Conservation (phyloP, 495 filamentous ascomycete genomes). For the Trypethelium eluteriae region DNA sequence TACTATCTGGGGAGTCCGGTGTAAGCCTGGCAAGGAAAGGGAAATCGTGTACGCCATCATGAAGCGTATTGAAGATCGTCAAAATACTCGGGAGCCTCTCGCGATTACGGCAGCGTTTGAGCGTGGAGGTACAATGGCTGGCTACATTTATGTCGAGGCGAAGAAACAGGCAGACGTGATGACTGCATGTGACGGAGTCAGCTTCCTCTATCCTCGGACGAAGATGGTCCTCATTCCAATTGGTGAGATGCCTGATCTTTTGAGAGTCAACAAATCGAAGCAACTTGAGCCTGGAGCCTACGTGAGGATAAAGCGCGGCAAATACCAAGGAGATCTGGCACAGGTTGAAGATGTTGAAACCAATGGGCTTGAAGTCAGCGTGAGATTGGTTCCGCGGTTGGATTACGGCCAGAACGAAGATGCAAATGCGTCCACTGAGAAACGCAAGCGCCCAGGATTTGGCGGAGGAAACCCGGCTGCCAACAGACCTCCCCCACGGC, state of each 20-base stretch:
- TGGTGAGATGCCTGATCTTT: conserved; percentile 92
- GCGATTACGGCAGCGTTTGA: conserved; percentile 85
- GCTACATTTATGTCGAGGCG: conserved; percentile 93
- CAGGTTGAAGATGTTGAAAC: conserved; percentile 89
- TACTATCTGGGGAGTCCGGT: conserved; percentile 88
- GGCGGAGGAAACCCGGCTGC: conserved; percentile 36
- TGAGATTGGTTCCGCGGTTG: conserved; percentile 79
- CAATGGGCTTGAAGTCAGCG: conserved; percentile 80
- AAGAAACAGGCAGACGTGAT: conserved; percentile 77
- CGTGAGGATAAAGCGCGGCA: conserved; percentile 78
- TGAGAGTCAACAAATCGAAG: conserved; percentile 79
- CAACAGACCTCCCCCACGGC: conserved; percentile 70
- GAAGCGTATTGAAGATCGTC: conserved; percentile 74
- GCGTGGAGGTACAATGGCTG: conserved; percentile 76
- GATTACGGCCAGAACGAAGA: conserved; percentile 90
- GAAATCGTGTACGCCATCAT: conserved; percentile 80
- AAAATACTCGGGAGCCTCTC: conserved; percentile 64
- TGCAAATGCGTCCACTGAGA: conserved; percentile 50
- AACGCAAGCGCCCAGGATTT: conserved; percentile 67
- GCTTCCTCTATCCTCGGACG: conserved; percentile 73
- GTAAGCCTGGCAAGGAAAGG: conserved; percentile 88
- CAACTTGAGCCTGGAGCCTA: conserved; percentile 82
- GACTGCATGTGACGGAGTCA: conserved; percentile 68
- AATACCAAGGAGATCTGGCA: conserved; percentile 83
- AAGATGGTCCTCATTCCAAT: conserved; percentile 86